These are phyloP conservation scores for Agrostemma githago DNA, from an alignment of 148 eudicot genomes.

Conservation along the genomic window DNA sequence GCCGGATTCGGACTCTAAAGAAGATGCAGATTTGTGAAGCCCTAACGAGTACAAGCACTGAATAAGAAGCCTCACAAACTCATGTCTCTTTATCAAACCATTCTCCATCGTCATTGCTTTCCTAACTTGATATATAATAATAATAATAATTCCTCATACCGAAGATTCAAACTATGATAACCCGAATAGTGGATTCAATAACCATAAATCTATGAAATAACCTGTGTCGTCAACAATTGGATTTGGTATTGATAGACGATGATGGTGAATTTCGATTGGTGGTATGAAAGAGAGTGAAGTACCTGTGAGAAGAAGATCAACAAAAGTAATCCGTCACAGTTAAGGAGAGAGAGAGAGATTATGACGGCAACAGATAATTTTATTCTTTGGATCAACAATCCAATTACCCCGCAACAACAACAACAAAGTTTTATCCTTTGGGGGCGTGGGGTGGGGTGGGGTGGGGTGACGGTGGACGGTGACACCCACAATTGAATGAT, in stretches of 20 bases:
- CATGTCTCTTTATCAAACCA: conserved; percentile 62
- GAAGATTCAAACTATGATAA: conserved; percentile 3
- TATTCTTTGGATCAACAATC: neutral
- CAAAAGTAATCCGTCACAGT: neutral
- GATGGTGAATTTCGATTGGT: neutral
- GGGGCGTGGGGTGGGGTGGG: neutral
- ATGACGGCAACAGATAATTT: neutral
- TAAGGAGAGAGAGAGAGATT: conserved; percentile 8
- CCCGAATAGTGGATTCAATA: conserved; percentile 5
- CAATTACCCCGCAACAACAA: neutral
- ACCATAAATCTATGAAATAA: neutral
- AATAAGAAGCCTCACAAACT: conserved; percentile 67
- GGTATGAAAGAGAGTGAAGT: neutral
- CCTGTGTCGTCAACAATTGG: neutral
- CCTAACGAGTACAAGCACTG: conserved; percentile 74
- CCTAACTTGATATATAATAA: conserved; percentile 18
- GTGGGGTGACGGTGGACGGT: conserved; percentile 2
- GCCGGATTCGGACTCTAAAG: conserved; percentile 72
- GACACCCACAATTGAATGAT: neutral
- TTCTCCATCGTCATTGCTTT: conserved; percentile 41
- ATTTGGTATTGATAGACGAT: neutral
- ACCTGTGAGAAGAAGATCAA: conserved; percentile 8
- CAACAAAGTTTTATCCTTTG: neutral
- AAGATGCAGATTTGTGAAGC: conserved; percentile 57
- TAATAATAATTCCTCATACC: neutral